Conservation (phyloP, 225 moss, liverwort and hornwort species). For the Straminergon stramineum region DNA sequence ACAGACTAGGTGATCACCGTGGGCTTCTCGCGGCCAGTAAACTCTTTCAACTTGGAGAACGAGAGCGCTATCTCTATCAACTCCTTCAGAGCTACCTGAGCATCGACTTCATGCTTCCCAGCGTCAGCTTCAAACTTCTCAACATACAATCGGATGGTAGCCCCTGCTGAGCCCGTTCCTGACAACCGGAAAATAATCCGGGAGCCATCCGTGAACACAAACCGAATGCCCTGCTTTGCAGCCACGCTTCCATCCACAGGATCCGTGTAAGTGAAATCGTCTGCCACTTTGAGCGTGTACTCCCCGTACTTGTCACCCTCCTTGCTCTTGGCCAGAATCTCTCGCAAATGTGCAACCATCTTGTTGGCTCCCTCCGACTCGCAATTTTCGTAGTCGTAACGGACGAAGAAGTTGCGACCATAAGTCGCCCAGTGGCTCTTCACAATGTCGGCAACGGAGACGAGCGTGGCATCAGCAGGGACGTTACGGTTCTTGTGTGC, state of each 20-base stretch:
- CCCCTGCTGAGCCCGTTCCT: conserved; percentile 88
- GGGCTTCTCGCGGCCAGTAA: conserved; percentile 80
- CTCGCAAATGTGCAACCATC: conserved; percentile 62
- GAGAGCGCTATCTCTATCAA: conserved; percentile 67
- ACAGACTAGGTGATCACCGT: conserved; percentile 69
- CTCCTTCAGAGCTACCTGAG: conserved; percentile 74
- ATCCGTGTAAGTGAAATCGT: conserved; percentile 88
- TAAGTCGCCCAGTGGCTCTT: conserved; percentile 75
- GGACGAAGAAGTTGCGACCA: conserved; percentile 85
- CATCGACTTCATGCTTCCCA: conserved; percentile 64
- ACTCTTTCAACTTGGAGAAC: conserved; percentile 62
- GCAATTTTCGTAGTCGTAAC: conserved; percentile 88
- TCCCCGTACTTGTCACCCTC: conserved; percentile 72
- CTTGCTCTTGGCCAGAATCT: conserved; percentile 53
- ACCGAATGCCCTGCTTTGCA: conserved; percentile 80
- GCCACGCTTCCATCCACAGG: conserved; percentile 85
- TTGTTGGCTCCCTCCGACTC: conserved; percentile 70
- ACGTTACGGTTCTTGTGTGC: conserved; percentile 59
- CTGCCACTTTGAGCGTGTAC: conserved; percentile 61
- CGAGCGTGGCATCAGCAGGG: conserved; percentile 34
- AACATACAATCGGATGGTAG: conserved; percentile 79
- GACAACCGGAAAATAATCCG: conserved; percentile 91
- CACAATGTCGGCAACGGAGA: conserved; percentile 71
- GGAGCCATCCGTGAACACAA: conserved; percentile 84
- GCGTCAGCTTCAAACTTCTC: conserved; percentile 77